These are phyloP conservation scores for Retiboletus flavoniger DNA, from an alignment of 1,284 basidiomycete genomes.

Conservation along the genomic window DNA sequence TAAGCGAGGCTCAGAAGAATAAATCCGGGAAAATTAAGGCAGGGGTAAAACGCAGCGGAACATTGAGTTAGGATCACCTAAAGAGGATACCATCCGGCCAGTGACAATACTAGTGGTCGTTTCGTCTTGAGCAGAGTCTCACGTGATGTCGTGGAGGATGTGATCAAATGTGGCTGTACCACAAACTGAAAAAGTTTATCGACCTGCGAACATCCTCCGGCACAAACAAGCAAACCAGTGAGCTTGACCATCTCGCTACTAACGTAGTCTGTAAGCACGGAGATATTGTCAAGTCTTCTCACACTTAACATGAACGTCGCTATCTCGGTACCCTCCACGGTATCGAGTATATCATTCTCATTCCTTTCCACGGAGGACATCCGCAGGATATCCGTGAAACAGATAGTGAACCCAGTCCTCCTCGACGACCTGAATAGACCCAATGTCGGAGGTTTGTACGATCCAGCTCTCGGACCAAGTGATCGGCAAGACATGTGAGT, in stretches of 20 bases:
- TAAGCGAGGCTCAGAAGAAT: slow-evolving; percentile 79
- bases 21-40: slow-evolving; percentile 59
- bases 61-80: slow-evolving; percentile 31
- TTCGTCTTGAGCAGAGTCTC: background rate
- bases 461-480: slow-evolving; percentile 92
- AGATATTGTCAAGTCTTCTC: background rate
- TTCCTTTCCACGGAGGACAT: slow-evolving; percentile 93
- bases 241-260: background rate
- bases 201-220: background rate
- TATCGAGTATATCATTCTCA: slow-evolving; percentile 89
- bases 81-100: background rate
- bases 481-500: slow-evolving; percentile 85
- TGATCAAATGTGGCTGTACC: slow-evolving; percentile 1
- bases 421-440: slow-evolving; percentile 94
- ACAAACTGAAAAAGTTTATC: slow-evolving; percentile 18
- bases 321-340: slow-evolving; percentile 81
- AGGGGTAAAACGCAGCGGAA: slow-evolving; percentile 51
- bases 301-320: slow-evolving; percentile 82
- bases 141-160: slow-evolving; percentile 22
- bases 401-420: slow-evolving; percentile 91
- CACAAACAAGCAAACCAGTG: background rate
- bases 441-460: slow-evolving; percentile 91
- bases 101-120: no score
- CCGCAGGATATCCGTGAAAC: slow-evolving; percentile 92
- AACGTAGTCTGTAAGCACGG: background rate